Base-by-base conservation (phyloP, 2,329 filamentous ascomycete genomes). In the Purpureocillium lavendulum region DNA sequence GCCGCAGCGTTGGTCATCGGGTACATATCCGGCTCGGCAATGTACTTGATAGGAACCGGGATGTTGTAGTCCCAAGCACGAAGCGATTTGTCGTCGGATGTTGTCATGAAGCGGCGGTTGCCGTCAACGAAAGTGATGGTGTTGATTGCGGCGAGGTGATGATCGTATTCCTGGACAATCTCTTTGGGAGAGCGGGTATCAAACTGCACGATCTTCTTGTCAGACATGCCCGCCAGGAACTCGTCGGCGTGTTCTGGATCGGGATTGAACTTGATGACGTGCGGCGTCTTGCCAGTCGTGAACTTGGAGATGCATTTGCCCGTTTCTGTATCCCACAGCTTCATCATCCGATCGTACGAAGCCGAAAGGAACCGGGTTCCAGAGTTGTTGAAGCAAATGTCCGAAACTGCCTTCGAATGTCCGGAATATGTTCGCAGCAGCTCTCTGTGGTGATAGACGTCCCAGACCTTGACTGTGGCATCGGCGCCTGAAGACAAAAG, bases 41-140 rank as follows among this genome's bases (percentile, higher is more conserved):
- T 94, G 67, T 94, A 94, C 60, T 96, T 97, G 72, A 98, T 97
- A 1, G 92, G 92, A 0, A 98, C 92, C 1, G 92, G 92, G 51
- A 98, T 97, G 52, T 89, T 87, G 68, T 94, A 97, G 65, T 98
- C 94, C 94, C 94, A 98, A 1, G 90, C 90, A 44, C 92, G 83
- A 17, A 98, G 75, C 7, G 84, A 90, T 62, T 96, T 95, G 69
- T 98, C 92, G 68, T 98, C 92, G 0, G 87, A 94, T 1, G 94
- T 98, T 18, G 90, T 94, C 70, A 98, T 92, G 72, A 98, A 98
- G 31, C 94, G 84, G 29, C 90, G 81, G 61, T 89, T 87, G 43
- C 94, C 82, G 59, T 98, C 92, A 49, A 94, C 87, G 62, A 97
- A 98, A 4, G 87, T 92, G 49, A 98, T 87, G 9, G 92, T 97